phyloP scores from a whole-genome alignment of 345 rosid genomes.

The Raphanus sativus region DNA sequence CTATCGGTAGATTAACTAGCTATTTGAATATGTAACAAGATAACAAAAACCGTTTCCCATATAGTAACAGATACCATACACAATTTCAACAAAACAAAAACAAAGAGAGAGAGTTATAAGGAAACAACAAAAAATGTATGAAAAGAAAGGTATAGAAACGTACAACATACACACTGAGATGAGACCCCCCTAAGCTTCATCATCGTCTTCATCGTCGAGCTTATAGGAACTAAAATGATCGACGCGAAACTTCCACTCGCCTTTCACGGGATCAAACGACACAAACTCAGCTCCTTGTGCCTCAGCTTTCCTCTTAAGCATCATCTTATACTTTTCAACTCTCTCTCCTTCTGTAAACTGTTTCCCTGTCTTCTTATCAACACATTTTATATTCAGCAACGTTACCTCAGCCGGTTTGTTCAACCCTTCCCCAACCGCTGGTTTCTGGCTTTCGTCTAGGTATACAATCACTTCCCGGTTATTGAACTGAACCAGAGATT shows the following conservation, averaged over 20 bases:
- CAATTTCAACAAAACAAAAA: not conserved
- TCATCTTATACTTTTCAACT: conserved; percentile 70
- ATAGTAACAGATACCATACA: not conserved
- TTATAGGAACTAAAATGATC: conserved; percentile 77
- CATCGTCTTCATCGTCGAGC: conserved; percentile 53
- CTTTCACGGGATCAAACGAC: conserved; percentile 77
- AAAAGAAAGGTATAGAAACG: not conserved
- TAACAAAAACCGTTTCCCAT: not conserved
- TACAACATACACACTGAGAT: conserved; percentile 23
- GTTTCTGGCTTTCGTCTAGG: conserved; percentile 91
- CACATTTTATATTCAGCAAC: conserved; percentile 82
- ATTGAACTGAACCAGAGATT: conserved; percentile 85
- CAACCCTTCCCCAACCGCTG: conserved; percentile 92
- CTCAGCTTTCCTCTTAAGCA: conserved; percentile 85
- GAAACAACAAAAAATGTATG: not conserved
- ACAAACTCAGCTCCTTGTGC: conserved; percentile 91
- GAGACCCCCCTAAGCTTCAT: conserved; percentile 2
- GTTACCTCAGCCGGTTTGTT: conserved; percentile 97
- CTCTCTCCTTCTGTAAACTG: conserved; percentile 71
- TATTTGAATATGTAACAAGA: not conserved
- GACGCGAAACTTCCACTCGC: conserved; percentile 94
- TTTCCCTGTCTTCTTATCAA: conserved; percentile 71
- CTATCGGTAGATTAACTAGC: not conserved
- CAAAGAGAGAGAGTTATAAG: not conserved
- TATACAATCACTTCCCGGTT: conserved; percentile 91